Percentiles rank a stretch among this genome's conserved stretches.
Evolutionary conservation across 1,284 basidiomycete species (phyloP).

Genomic region (Pisolithus thermaeus): DNA sequence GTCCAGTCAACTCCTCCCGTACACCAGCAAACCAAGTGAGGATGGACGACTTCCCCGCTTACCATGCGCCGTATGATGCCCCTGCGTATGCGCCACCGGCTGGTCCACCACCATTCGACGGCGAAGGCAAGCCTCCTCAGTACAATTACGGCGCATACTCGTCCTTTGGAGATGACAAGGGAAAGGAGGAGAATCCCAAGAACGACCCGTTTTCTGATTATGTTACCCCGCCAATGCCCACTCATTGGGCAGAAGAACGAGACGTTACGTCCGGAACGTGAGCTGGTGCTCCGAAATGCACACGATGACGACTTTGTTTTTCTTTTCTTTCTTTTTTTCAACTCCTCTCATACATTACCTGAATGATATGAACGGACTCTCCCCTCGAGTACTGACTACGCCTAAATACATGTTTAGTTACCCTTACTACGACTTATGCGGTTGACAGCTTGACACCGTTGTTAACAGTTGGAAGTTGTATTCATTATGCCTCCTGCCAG

Average conservation of each 20-base stretch:
- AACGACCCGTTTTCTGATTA: slow-evolving; percentile 27
- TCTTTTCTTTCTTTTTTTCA: not conserved
- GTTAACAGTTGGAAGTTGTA: not conserved
- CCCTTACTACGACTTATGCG: too few species aligned
- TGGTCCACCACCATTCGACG: slow-evolving; percentile 16
- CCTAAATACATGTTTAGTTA: too few species aligned
- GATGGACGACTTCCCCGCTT: slow-evolving; percentile 28
- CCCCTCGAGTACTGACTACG: too few species aligned
- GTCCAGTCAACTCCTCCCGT: slow-evolving; percentile 31
- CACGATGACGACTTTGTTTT: not conserved
- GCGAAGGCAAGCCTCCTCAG: slow-evolving; percentile 25
- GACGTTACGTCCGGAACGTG: slow-evolving; percentile 15
- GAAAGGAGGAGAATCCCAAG: slow-evolving; percentile 19
- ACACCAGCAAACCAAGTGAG: slow-evolving; percentile 25
- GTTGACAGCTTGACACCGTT: not conserved
- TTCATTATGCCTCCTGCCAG: not conserved
- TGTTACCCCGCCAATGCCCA: slow-evolving; percentile 28
- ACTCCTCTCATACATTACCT: too few species aligned
- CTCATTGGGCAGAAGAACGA: slow-evolving; percentile 30
- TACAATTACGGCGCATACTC: slow-evolving; percentile 20
- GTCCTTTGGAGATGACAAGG: slow-evolving; percentile 4
- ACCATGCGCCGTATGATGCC: slow-evolving; percentile 36
- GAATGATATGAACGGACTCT: too few species aligned
- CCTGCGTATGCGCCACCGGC: slow-evolving; percentile 26
- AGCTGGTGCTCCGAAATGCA: not conserved